Base-by-base conservation (phyloP, 1,284 basidiomycete species). In the Puccinia triticina region DNA sequence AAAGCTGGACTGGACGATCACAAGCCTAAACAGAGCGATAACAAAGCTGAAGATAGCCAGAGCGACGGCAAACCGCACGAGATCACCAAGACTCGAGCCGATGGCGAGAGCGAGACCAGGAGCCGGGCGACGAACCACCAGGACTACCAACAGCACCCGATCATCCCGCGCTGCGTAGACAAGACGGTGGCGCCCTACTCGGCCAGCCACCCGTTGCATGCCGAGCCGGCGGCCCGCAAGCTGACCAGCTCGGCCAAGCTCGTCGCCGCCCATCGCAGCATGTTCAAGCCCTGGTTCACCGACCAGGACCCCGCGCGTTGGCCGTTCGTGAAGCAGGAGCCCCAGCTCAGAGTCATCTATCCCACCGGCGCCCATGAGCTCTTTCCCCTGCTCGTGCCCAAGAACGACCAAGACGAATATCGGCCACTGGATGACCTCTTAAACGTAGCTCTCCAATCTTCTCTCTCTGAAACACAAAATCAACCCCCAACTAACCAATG, bases 381-480 rank as follows among this genome's bases (percentile, higher is more conserved):
- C 46, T 79, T 79, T 40, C 50, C 66, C 10, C 50, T 79, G 4
- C 40, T 79, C 12, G 53, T 79, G 2, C 77, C 77, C 21, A 69
- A 71, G 23, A n/a, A 32, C 21, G 84, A 85, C 0, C 73, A 85
- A 2, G 84, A 88, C 77, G 88, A 89, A 84, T 89, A 87, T 84
- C 85, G 87, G 74, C 88, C 88, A 0, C 86, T 89, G 18, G 85
- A 86, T 77, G 88, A 89, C 83, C 83, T 89, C 2, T 83, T 88
- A 46, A 85, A 81, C 37, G 84, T 84, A 77, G 14, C 23, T 61
- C 26, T 32, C 12, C 16, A 7, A 48, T 1, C 10, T 14, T 1
- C 4, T 32, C 32, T 43, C 50, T n/a, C 23, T 40, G 77, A 59
- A 14, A 61, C n/a, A 37, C n/a, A 29, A 8, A 71, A 18, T 23